Base-by-base conservation (phyloP, 1,284 basidiomycete genomes). In the Cryptococcus hybrid region DNA sequence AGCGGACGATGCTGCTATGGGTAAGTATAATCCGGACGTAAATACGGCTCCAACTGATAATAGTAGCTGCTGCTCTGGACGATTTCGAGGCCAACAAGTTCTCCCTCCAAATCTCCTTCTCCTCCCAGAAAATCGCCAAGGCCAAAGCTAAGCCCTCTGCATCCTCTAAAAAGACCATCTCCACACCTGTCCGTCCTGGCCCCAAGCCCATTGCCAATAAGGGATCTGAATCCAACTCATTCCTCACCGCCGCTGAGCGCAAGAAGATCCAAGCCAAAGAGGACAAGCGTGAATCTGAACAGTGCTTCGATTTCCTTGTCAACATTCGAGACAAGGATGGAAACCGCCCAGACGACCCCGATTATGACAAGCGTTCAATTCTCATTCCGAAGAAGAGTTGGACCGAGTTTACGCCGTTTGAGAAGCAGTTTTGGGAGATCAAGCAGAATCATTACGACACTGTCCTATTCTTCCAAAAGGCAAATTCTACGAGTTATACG, bases 361-460 rank as follows among this genome's bases (percentile, higher is more conserved):
- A 89, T n/a, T 98, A 97, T 71, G 96, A 99, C 71, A 89, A 89
- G 3, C 83, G 95, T 57, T 97, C 96, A 0, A 78, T 99, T 47
- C 85, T 84, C 71, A 85, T 99, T 53, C 94, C 95, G 0, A 79
- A 82, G 36, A 84, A 80, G 50, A 86, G 87, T 0, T 96, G 93
- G 92, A 81, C 82, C 13, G 80, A 82, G 1, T 96, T 99, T 69
- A 94, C 93, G 0, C 93, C 94, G 0, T 99, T 99, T 70, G 95
- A 99, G 80, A 65, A 62, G 48, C 66, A 92, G 85, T 96, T 96
- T 75, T 96, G 93, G 93, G 89, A 92, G 82, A 97, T 97, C 80
- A 97, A 97, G 75, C 90, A 93, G 77, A 88, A 92, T 68, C 92
- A 95, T 70, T 93, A 85, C 71, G 92, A 95, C 77, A 94, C 91